These are phyloP conservation scores for Lasiodiplodia theobromae DNA, from an alignment of 2,329 filamentous ascomycete species.

Conservation along the genomic window DNA sequence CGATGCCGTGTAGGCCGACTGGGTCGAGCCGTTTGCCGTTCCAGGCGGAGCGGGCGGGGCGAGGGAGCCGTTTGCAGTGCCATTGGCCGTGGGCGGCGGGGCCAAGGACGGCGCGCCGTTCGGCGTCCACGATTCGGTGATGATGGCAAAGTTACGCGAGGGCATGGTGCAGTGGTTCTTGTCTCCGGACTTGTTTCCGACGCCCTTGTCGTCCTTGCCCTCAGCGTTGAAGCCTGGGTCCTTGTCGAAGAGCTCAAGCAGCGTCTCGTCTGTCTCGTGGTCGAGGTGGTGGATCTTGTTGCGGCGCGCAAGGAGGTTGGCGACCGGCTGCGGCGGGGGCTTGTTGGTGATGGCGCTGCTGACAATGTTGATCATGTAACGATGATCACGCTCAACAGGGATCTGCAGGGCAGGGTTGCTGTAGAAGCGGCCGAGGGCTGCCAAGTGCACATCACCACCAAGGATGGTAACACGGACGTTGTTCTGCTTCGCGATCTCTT, in stretches of 20 bases:
- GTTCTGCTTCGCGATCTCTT: conserved; percentile 64
- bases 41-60: conserved; percentile 25
- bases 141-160: conserved; percentile 69
- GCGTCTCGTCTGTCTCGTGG: conserved; percentile 68
- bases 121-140: conserved; percentile 59
- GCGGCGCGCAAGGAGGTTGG: conserved; percentile 67
- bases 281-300: conserved; percentile 73
- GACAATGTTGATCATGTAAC: conserved; percentile 71
- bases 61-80: conserved; percentile 30
- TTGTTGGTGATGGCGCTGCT: conserved; percentile 73
- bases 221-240: conserved; percentile 59
- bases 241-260: conserved; percentile 68
- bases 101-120: conserved; percentile 30
- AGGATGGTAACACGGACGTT: conserved; percentile 68
- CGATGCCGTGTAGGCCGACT: conserved; percentile 34
- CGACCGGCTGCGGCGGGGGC: conserved; percentile 69
- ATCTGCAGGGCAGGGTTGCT: conserved; percentile 65
- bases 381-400: conserved; percentile 64
- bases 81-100: conserved; percentile 35
- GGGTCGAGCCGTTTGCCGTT: conserved; percentile 38
- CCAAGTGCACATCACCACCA: conserved; percentile 69
- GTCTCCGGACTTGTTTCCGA: conserved; percentile 65
- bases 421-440: conserved; percentile 70
- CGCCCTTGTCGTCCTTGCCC: conserved; percentile 57
- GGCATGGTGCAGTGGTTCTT: conserved; percentile 89